A percentile compares a stretch with the other conserved stretches of the same genome.
Evolutionary conservation across 169 alveolate genomes (phyloP).

Genomic region (Theileria sp.): DNA sequence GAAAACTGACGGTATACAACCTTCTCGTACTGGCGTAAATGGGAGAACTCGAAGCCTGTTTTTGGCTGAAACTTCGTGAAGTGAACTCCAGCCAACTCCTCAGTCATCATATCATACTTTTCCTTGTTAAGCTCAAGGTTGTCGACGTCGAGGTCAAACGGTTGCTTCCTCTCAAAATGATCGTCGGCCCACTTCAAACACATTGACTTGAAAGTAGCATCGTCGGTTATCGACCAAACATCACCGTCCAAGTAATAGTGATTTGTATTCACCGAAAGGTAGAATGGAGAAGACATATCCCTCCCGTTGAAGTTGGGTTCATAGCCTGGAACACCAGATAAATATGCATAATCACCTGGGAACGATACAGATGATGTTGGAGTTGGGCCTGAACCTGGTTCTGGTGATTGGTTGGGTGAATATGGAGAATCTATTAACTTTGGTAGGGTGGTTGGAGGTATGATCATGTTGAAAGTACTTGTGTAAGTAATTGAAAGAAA

Average conservation of each 20-base stretch:
- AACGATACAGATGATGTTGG: neutral
- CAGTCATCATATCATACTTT: neutral
- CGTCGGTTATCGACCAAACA: slow-evolving; percentile 6
- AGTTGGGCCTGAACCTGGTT: neutral
- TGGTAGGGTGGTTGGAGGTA: neutral
- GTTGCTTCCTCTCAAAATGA: neutral
- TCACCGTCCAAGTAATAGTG: slow-evolving; percentile 1
- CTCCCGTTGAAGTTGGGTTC: neutral
- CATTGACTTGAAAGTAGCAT: neutral
- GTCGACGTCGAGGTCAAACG: slow-evolving; percentile 11
- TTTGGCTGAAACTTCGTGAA: slow-evolving; percentile 2
- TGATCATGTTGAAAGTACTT: neutral
- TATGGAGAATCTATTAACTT: neutral
- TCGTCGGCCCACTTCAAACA: slow-evolving; percentile 8
- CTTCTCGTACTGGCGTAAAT: neutral
- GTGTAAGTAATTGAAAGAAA: neutral
- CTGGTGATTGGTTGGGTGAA: neutral
- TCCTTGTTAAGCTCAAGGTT: slow-evolving; percentile 5
- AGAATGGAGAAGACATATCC: neutral
- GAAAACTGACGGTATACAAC: neutral
- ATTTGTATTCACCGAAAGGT: slow-evolving; percentile 13
- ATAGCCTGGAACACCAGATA: neutral
- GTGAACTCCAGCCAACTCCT: neutral
- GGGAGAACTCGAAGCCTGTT: neutral
- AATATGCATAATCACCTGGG: neutral